Conservation (phyloP, 2,329 filamentous ascomycete genomes). For the Hymenoscyphus repandus region DNA sequence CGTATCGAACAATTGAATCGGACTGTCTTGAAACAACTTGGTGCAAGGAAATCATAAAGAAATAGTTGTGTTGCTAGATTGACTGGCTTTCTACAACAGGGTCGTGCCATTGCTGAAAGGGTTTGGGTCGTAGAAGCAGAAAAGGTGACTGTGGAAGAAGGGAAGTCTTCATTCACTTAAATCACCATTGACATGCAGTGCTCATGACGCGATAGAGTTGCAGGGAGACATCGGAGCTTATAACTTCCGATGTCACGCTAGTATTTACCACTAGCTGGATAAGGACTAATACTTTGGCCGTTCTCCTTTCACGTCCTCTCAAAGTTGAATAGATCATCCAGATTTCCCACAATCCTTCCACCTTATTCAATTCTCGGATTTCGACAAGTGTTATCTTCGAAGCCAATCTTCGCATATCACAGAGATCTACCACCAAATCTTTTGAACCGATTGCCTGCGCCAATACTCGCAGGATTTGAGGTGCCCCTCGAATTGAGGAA, state of each 20-base stretch:
- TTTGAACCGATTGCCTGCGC: too few relatives aligned
- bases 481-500: too few relatives aligned
- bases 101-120: conserved; percentile 13
- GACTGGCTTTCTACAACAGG: conserved; percentile 10
- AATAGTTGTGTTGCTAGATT: conserved; percentile 16
- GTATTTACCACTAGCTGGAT: neutral
- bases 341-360: neutral
- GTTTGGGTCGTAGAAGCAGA: neutral
- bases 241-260: conserved; percentile 1
- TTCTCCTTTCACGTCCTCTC: neutral
- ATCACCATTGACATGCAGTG: too few relatives aligned
- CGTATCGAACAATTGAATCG: conserved; percentile 15
- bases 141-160: neutral
- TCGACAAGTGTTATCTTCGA: neutral
- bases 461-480: too few relatives aligned
- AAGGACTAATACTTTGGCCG: too few relatives aligned
- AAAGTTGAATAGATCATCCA: neutral
- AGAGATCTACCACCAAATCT: too few relatives aligned
- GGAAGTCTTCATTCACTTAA: neutral
- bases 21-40: conserved; percentile 28
- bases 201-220: conserved; percentile 3
- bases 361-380: neutral
- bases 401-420: neutral
- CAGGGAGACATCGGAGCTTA: conserved; percentile 1
- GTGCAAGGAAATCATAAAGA: conserved; percentile 36